These are phyloP conservation scores for Massarina eburnea DNA, from an alignment of 2,329 filamentous ascomycete genomes.

Conservation along the genomic window DNA sequence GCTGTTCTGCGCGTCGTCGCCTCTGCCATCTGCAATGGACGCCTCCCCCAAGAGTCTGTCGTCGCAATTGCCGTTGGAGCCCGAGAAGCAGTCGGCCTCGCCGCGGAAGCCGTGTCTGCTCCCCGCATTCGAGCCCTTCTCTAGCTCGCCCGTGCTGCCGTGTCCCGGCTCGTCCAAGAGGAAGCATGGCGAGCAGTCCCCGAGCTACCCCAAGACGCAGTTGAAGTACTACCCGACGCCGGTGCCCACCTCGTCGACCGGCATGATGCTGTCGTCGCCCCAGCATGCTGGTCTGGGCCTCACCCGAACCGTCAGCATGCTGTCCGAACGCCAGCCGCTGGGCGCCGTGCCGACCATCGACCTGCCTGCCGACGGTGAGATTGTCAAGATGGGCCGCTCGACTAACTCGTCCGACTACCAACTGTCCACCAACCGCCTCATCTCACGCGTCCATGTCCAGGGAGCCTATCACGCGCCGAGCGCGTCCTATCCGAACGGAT, in stretches of 20 bases:
- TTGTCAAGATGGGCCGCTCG: constrained; percentile 84
- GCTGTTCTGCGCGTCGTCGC: constrained; percentile 29
- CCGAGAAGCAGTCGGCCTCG: constrained; percentile 33
- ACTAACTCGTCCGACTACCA: constrained; percentile 96
- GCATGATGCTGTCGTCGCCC: constrained; percentile 79
- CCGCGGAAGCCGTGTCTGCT: constrained; percentile 69
- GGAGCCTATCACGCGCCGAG: constrained; percentile 76
- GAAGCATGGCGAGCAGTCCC: constrained; percentile 57
- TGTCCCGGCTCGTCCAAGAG: constrained; percentile 65
- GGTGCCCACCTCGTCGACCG: constrained; percentile 89
- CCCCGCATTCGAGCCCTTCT: constrained; percentile 76
- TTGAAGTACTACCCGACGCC: constrained; percentile 84
- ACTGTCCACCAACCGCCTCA: constrained; percentile 85
- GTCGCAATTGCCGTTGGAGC: constrained; percentile 29
- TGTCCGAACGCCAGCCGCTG: constrained; percentile 81
- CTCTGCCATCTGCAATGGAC: constrained; percentile 34
- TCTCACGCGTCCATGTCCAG: constrained; percentile 91
- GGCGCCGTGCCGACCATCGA: constrained; percentile 80
- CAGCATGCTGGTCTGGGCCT: constrained; percentile 54
- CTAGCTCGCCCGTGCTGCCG: constrained; percentile 72
- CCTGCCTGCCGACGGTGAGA: constrained; percentile 78
- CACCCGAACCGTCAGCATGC: constrained; percentile 59
- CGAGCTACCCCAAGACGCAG: constrained; percentile 51
- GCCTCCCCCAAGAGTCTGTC: constrained; percentile 28
- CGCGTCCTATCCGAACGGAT: constrained; percentile 69